Base-by-base conservation (phyloP, 2,329 filamentous ascomycete species). In the Penicillium concentricum region DNA sequence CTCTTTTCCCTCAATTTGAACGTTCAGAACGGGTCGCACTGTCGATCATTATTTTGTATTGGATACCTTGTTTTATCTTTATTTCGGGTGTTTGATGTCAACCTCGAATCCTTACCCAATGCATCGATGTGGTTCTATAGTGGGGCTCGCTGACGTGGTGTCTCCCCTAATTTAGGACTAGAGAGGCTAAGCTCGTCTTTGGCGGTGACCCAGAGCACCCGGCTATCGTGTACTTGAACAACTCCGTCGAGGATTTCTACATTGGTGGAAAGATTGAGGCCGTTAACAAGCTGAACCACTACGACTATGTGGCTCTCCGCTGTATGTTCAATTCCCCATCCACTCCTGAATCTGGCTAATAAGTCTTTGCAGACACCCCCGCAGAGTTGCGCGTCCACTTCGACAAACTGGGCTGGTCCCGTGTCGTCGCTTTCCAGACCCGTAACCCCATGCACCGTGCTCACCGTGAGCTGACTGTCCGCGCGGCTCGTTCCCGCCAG, bases 361-460 rank as follows among this genome's bases (percentile, higher is more conserved):
- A 5, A 12, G 30, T 41, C 20, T 26, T 34, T 16, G 9, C 32
- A 92, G 89, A 93, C 80, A 95, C 94, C 12, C 94, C 94, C 63
- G 88, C 94, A 47, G 94, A 99, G 81, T 84, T 99, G 70, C 91
- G 94, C 70, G 82, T 91, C 64, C 93, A 97, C 83, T 99, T 99
- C 74, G 94, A 97, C 84, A 99, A 99, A 86, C 91, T 99, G 69
- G 94, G 94, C 79, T 99, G 94, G 94, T 88, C 90, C 77, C 88
- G 89, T 77, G 93, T 99, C 68, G 94, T 99, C 63, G 94, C 94
- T 72, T 99, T 99, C 89, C 94, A 99, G 84, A 99, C 94, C 64
- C 84, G 92, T 76, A 99, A 99, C 81, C 94, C 94, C 68, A 99
- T 99, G 94, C 94, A 99, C 83, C 90, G 94, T 72, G 94, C 94